Base-by-base conservation (phyloP, 2,329 filamentous ascomycete species). In the Fusarium avenaceum region DNA sequence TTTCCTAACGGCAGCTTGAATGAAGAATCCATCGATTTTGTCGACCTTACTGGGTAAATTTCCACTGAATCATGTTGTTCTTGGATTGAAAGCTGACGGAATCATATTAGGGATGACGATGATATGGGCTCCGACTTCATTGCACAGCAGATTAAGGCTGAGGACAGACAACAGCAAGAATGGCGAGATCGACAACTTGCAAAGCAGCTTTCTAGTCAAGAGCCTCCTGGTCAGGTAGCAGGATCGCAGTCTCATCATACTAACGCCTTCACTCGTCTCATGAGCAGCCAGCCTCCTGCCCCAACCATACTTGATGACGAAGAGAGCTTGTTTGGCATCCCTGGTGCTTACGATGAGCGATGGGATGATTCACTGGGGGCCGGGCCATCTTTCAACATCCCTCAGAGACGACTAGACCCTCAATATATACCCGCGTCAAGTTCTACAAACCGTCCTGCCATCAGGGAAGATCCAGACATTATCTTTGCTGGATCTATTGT, bases 1-100 rank as follows among this genome's bases (percentile, higher is more conserved):
- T 44, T 33, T 10, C 28, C 42, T 50, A 48, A 50, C 28, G 61
- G 39, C 53, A 63, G 52, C n/a, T 38, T 53, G 20, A 33, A 73
- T 43, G 74, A 77, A 20, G 54, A 28, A 22, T 38, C 46, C 19
- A 32, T 70, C 28, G 67, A 70, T 24, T 68, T 81, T 35, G 81
- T 83, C 55, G 81, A 83, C 70, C 77, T 83, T 70, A 83, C 80
- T 65, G 80, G 80, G 77, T 80, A 77, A 60, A 75, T 63, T 57
- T 22, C 15, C 15, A 20, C 15, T 35, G 7, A 13, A 20, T 24
- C 5, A 44, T 11, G 19, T 19, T 42, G 14, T 8, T 7, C 9
- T 32, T 17, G n/a, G 19, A 26, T 24, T 30, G 20, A 15, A 7
- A 14, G 19, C 63, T 70, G 19, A 72, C 48, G n/a, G 20, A 19